Conservation (phyloP, 148 eudicot genomes). For the Pharnaceum exiguum region DNA sequence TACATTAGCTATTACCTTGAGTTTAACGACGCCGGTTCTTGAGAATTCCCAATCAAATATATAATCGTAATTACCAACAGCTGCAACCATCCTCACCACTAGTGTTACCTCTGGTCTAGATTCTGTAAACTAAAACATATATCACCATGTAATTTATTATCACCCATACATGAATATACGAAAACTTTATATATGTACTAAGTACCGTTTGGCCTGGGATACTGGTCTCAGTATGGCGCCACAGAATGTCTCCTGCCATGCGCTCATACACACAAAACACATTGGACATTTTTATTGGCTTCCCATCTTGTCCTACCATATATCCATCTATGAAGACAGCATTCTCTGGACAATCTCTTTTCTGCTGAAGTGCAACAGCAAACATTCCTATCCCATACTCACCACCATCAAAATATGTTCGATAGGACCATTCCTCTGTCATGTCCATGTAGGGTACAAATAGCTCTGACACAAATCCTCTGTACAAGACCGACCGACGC, state of each 20-base stretch:
- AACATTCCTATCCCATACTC: constrained; percentile 46
- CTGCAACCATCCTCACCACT: constrained; percentile 41
- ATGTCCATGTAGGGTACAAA: constrained; percentile 64
- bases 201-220: constrained; percentile 37
- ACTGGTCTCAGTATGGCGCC: constrained; percentile 49
- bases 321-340: constrained; percentile 46
- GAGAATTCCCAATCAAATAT: constrained; percentile 43
- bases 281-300: constrained; percentile 25
- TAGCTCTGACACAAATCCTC: constrained; percentile 43
- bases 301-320: constrained; percentile 29
- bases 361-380: constrained; percentile 34
- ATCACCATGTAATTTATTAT: background rate
- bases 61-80: constrained; percentile 48
- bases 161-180: background rate
- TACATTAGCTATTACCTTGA: no score
- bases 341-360: constrained; percentile 41
- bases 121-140: constrained; percentile 32
- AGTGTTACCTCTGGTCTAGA: constrained; percentile 38
- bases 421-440: constrained; percentile 50
- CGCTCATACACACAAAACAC: constrained; percentile 38
- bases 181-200: background rate
- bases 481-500: constrained; percentile 29
- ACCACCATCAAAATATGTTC: constrained; percentile 48
- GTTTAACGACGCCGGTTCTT: constrained; percentile 35
- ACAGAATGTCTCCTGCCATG: constrained; percentile 40